Evolutionary conservation across 106 monocot species (phyloP), one percentile per base, ranked within the genome.

Genomic region (Ottelia alismoides): DNA sequence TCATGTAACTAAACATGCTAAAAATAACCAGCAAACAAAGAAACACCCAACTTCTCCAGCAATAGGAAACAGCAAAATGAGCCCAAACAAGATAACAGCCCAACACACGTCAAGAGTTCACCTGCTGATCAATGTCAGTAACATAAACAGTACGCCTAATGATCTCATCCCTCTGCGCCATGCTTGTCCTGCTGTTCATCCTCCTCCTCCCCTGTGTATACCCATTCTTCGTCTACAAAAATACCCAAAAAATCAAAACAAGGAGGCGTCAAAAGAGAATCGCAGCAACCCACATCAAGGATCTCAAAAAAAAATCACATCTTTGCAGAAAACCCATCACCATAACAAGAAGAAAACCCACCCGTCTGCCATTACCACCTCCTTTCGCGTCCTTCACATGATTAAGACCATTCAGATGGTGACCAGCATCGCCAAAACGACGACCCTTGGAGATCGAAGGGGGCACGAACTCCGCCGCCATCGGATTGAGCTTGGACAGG

Each of bases 71-170:
- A n/a, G n/a, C n/a, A n/a, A n/a, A n/a, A n/a, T n/a, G n/a, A n/a
- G n/a, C n/a, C n/a, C n/a, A n/a, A n/a, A n/a, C n/a, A n/a, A n/a
- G n/a, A n/a, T n/a, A n/a, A n/a, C n/a, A 22, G 23, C 1, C 1
- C 1, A 28, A 10, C 1, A 27, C 28, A 12, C n/a, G 28, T 28
- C 31, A 2, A 31, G 16, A 25, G 45, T 17, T 28, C 58, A 88
- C 93, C 88, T 96, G 88, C 21, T 85, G 81, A 72, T 96, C 88
- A 61, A 96, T 96, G 51, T 96, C 88, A 21, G 88, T 85, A 26
- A 96, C 94, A 62, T 88, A 96, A 28, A 96, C 88, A 49, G 94
- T 96, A 55, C 78, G 73, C 62, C 79, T 72, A 25, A 96, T 96
- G 28, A 71, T 75, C 26, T 88, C 88, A 3, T 96, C 94, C 46